phyloP scores from a whole-genome alignment of 352 stramenopile species.

The Phytopythium helicoides region DNA sequence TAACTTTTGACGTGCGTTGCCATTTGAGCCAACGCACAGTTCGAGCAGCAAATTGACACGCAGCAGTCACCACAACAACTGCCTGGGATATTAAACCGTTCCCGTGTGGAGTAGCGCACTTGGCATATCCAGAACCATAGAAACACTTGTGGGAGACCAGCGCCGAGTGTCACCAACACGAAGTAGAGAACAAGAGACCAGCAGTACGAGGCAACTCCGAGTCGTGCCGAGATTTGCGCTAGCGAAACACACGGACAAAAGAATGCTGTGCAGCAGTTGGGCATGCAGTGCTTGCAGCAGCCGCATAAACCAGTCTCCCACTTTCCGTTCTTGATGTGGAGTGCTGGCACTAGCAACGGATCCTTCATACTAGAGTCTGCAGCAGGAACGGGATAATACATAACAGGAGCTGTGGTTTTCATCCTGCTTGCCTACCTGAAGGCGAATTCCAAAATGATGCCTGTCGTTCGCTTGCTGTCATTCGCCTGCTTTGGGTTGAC shows the following conservation, averaged over 20 bases:
- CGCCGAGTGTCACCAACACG: not conserved
- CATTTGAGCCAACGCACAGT: conserved; percentile 38
- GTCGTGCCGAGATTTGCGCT: conserved; percentile 29
- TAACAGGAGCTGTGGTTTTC: too few species aligned
- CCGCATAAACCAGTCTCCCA: too few species aligned
- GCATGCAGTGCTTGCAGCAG: conserved; percentile 3
- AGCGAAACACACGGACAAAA: conserved; percentile 25
- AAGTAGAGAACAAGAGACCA: conserved; percentile 9
- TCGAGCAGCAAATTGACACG: conserved; percentile 29
- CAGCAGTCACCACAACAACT: conserved; percentile 19
- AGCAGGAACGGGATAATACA: too few species aligned
- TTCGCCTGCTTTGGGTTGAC: too few species aligned
- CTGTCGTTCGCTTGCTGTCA: too few species aligned
- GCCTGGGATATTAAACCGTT: conserved; percentile 21
- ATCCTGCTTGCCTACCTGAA: too few species aligned
- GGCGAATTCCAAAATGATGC: too few species aligned
- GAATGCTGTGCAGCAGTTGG: too few species aligned
- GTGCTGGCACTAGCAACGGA: too few species aligned
- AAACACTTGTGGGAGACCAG: conserved; percentile 4
- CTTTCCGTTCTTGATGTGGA: too few species aligned
- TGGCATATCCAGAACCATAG: conserved; percentile 16
- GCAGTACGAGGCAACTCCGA: conserved; percentile 22
- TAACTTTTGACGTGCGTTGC: conserved; percentile 43
- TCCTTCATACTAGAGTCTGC: too few species aligned
- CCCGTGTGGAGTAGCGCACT: conserved; percentile 16